Evolutionary conservation across 495 filamentous ascomycete species (phyloP), one percentile per base, ranked within the genome.

Genomic region (Xylaria telfairii): DNA sequence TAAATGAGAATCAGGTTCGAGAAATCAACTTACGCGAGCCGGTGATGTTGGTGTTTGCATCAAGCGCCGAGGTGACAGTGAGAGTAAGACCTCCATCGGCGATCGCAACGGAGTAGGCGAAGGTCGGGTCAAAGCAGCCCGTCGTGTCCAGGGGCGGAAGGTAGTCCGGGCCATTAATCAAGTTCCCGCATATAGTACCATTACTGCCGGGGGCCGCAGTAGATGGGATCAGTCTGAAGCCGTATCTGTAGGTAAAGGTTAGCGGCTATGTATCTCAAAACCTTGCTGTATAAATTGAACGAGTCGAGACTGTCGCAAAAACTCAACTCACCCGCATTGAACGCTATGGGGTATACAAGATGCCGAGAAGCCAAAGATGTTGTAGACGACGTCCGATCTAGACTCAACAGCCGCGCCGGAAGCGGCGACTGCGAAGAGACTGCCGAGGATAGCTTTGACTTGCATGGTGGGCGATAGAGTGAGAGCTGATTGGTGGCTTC

Each of bases 41-140:
- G 9, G 64, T 66, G 46, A 66, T 8, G 47, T 66, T 66, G 13
- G 64, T 66, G 47, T 42, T 6, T 19, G 19, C 64, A 66, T 66
- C 34, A 54, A 66, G 64, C 47, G 64, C 64, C 46, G 64, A 66
- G 47, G 64, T 66, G 32, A 66, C 42, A 28, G 47, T 66, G 19
- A 66, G 47, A 41, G 34, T 54, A 10, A 66, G 46, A 9, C 46
- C 64, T 3, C 64, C 62, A 10, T 66, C 34, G n/a, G 64, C 46
- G 24, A 66, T 26, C 6, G 42, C 64, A 28, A 66, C 24, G n/a
- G 64, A 54, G 34, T 66, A 66, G 32, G 64, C 64, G 34, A 24
- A 66, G 46, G 10, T 30, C 5, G 34, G 30, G 32, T 66, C 42
- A 30, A 66, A 66, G 34, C 64, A 66, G 12, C 3, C 64, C 34